Conservation (phyloP, 805 yeast species). For the Candida pseudofarinosa region DNA sequence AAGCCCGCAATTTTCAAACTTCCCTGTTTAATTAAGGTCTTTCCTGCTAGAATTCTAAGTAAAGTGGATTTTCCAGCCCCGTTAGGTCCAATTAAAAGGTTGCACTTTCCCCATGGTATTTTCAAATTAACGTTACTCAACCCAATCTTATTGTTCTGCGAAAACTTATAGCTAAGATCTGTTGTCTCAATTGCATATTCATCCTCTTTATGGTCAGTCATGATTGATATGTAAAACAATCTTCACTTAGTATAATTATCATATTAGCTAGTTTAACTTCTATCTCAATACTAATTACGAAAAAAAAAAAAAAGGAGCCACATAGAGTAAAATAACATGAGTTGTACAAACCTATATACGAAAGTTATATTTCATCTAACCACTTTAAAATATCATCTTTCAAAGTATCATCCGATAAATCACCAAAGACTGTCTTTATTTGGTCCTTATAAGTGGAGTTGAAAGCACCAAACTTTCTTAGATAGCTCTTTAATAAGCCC, state of each 20-base stretch:
- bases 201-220: slow-evolving; percentile 3
- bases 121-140: slow-evolving; percentile 57
- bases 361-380: slow-evolving; percentile 13
- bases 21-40: slow-evolving; percentile 77
- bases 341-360: not conserved
- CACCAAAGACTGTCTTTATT: slow-evolving; percentile 13
- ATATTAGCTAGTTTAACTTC: no score
- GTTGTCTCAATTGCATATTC: slow-evolving; percentile 56
- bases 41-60: slow-evolving; percentile 82
- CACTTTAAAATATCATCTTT: slow-evolving; percentile 18
- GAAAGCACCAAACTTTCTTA: slow-evolving; percentile 23
- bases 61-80: slow-evolving; percentile 97
- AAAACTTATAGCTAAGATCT: slow-evolving; percentile 66
- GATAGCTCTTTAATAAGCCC: slow-evolving; percentile 37
- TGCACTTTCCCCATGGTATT: slow-evolving; percentile 69
- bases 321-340: no score
- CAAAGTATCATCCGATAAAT: slow-evolving; percentile 17
- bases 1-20: slow-evolving; percentile 68
- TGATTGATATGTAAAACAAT: no score
- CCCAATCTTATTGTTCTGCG: slow-evolving; percentile 56
- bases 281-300: no score
- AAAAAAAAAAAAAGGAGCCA: no score
- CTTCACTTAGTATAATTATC: no score
- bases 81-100: slow-evolving; percentile 84
- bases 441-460: slow-evolving; percentile 13